Conservation (phyloP, 179 eudicot species). For the Patellifolia procumbens region DNA sequence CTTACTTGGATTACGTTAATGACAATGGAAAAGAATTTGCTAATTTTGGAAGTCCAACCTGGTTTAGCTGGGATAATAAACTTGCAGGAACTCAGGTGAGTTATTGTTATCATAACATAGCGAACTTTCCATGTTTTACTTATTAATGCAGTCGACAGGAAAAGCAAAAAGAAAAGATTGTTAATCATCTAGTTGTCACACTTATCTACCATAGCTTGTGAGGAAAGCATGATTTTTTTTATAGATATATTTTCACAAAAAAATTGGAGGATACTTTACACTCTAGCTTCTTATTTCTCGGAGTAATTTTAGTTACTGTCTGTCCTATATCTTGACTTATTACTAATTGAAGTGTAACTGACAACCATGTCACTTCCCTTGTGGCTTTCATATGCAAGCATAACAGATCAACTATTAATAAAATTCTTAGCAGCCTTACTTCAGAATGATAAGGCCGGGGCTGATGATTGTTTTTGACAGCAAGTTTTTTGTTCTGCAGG, state of each 20-base stretch:
- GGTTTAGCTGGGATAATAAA: constrained; percentile 99
- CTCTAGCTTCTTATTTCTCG: background rate
- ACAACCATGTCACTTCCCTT: background rate
- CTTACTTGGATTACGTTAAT: constrained; percentile 64
- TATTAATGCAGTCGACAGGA: background rate
- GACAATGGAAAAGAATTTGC: constrained; percentile 69
- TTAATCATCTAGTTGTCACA: background rate
- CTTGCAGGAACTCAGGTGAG: constrained; percentile 86
- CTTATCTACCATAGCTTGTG: too few species aligned
- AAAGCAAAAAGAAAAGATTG: background rate
- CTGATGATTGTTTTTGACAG: constrained; percentile 20
- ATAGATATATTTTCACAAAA: background rate
- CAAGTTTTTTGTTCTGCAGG: constrained; percentile 43
- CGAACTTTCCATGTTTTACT: background rate
- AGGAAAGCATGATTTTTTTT: background rate
- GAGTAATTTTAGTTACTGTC: background rate
- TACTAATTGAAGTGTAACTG: background rate
- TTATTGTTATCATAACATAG: background rate
- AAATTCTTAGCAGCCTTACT: background rate
- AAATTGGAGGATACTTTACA: background rate
- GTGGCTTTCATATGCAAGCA: background rate
- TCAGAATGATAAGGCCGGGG: background rate
- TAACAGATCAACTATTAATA: background rate
- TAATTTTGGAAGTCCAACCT: constrained; percentile 71
- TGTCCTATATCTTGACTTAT: background rate